Conservation (phyloP, 345 rosid genomes). For the Boechera retrofracta region DNA sequence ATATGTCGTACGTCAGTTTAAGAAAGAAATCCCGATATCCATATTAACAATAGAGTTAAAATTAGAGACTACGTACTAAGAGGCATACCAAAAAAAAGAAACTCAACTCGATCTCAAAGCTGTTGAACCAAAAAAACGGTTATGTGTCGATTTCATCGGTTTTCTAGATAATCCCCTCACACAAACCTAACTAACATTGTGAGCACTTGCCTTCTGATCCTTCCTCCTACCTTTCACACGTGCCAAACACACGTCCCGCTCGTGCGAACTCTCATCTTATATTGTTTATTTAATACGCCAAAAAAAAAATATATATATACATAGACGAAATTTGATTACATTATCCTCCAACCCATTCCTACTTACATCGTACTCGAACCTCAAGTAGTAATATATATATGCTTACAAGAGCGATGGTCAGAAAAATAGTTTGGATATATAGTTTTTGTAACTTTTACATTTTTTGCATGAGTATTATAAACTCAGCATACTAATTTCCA, state of each 20-base stretch:
- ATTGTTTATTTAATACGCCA: neutral
- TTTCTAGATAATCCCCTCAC: conserved; percentile 36
- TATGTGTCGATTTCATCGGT: conserved; percentile 60
- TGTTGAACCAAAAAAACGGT: conserved; percentile 55
- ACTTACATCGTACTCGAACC: conserved; percentile 37
- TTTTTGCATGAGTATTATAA: neutral
- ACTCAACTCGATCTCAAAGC: conserved; percentile 48
- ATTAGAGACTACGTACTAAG: neutral
- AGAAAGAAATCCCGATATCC: conserved; percentile 23
- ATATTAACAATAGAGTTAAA: neutral
- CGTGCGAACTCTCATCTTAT: conserved; percentile 43
- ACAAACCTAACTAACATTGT: conserved; percentile 42
- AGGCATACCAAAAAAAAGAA: conserved; percentile 41
- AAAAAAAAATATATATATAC: neutral
- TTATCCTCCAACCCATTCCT: conserved; percentile 16
- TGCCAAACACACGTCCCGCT: conserved; percentile 38
- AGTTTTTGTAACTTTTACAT: neutral
- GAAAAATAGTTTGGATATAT: neutral
- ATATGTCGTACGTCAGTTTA: conserved; percentile 7
- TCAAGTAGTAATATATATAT: conserved; percentile 32
- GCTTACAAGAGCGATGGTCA: conserved; percentile 9
- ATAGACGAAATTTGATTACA: conserved; percentile 2
- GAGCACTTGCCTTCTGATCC: conserved; percentile 25
- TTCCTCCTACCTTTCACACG: conserved; percentile 26
- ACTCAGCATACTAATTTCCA: neutral